These are phyloP conservation scores for Botrytis pseudocinerea DNA, from an alignment of 2,329 filamentous ascomycete species.

Conservation along the genomic window DNA sequence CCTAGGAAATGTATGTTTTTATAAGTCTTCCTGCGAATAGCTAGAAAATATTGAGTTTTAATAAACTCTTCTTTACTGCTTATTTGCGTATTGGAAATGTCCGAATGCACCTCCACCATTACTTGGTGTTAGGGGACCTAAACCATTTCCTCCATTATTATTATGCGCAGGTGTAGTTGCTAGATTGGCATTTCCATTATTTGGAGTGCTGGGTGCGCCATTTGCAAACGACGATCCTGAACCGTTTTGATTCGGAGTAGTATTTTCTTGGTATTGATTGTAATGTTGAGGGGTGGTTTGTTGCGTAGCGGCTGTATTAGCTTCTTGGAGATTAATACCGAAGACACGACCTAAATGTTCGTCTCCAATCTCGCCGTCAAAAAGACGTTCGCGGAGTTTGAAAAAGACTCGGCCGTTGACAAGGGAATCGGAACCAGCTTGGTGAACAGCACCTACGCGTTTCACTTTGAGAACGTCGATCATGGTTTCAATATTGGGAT, in stretches of 20 bases:
- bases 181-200: conserved; percentile 62
- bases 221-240: conserved; percentile 47
- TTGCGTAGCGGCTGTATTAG: conserved; percentile 44
- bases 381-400: conserved; percentile 85
- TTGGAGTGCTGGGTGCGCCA: conserved; percentile 64
- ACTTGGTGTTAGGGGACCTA: conserved; percentile 77
- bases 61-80: conserved; percentile 28
- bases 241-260: conserved; percentile 57
- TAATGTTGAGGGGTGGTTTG: conserved; percentile 46
- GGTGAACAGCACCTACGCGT: conserved; percentile 82
- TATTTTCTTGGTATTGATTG: conserved; percentile 46
- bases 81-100: conserved; percentile 52
- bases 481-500: conserved; percentile 89
- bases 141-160: conserved; percentile 48
- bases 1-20: conserved; percentile 12
- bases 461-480: conserved; percentile 91
- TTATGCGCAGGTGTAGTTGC: conserved; percentile 53
- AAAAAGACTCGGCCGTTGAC: conserved; percentile 95
- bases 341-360: conserved; percentile 90
- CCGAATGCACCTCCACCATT: conserved; percentile 75
- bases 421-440: conserved; percentile 90
- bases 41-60: not conserved
- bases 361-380: conserved; percentile 75
- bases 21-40: not conserved
- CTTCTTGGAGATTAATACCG: conserved; percentile 76